These are phyloP conservation scores for Fusarium floridanum DNA, from an alignment of 2,329 filamentous ascomycete species.

Conservation along the genomic window DNA sequence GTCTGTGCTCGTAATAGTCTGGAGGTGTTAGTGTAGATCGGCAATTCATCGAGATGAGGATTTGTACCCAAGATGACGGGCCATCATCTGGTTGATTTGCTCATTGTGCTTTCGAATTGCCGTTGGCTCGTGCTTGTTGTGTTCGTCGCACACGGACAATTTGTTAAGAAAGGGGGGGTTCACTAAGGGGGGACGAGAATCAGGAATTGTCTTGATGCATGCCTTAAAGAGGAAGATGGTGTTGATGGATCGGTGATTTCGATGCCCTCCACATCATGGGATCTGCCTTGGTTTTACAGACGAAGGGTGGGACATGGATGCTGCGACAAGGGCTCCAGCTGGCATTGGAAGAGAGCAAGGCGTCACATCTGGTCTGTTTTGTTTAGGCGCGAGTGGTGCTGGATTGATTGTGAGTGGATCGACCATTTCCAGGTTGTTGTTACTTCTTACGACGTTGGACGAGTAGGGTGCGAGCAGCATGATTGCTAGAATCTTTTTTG, in stretches of 20 bases:
- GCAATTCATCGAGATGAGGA: slow-evolving; percentile 37
- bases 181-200: slow-evolving; percentile 5
- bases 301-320: slow-evolving; percentile 14
- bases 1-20: slow-evolving; percentile 26
- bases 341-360: slow-evolving; percentile 17
- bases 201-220: slow-evolving; percentile 20
- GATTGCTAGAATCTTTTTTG: not conserved
- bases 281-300: slow-evolving; percentile 27
- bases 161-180: slow-evolving; percentile 4
- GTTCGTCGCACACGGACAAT: slow-evolving; percentile 17
- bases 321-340: slow-evolving; percentile 3
- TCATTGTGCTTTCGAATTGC: slow-evolving; percentile 18
- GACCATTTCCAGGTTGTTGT: slow-evolving; percentile 30
- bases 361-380: slow-evolving; percentile 19
- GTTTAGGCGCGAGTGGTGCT: slow-evolving; percentile 29
- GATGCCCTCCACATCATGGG: slow-evolving; percentile 35
- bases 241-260: slow-evolving; percentile 13
- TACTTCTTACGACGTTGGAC: slow-evolving; percentile 28
- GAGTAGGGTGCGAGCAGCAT: slow-evolving; percentile 9
- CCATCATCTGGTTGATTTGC: not conserved
- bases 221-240: slow-evolving; percentile 6
- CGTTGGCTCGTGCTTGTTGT: slow-evolving; percentile 24
- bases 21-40: slow-evolving; percentile 22
- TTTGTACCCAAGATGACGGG: slow-evolving; percentile 2
- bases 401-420: slow-evolving; percentile 29